Evolutionary conservation across 345 rosid species (phyloP).

Genomic region (Excoecaria cochinchinensis): DNA sequence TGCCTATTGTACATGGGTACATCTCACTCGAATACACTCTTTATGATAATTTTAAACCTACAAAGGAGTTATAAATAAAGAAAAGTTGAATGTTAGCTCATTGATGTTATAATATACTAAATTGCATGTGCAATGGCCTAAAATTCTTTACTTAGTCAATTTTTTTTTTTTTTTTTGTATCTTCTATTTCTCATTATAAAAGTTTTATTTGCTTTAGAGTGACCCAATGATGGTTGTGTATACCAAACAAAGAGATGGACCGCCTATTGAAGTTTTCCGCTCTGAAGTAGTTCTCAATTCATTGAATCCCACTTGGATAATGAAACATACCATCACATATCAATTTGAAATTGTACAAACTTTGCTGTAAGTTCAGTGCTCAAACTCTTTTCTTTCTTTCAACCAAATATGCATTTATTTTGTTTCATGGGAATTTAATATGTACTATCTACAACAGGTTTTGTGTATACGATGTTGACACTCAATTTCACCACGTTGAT

Average conservation of each 20-base stretch:
- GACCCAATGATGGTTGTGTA: slow-evolving; percentile 84
- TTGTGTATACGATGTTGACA: slow-evolving; percentile 73
- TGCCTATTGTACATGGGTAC: not conserved
- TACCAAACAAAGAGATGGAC: slow-evolving; percentile 66
- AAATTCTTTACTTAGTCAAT: slow-evolving; percentile 1
- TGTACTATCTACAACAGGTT: slow-evolving; percentile 45
- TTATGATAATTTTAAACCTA: not conserved
- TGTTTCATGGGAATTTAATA: slow-evolving; percentile 22
- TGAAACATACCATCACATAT: slow-evolving; percentile 43
- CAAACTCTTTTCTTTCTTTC: not conserved
- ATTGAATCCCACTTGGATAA: slow-evolving; percentile 75
- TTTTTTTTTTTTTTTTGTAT: not conserved
- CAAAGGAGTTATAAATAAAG: not conserved
- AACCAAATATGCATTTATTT: slow-evolving; percentile 14
- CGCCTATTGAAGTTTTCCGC: slow-evolving; percentile 56
- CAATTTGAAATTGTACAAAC: slow-evolving; percentile 81
- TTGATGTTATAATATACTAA: not conserved
- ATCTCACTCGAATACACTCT: too few relatives aligned
- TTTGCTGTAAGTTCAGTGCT: slow-evolving; percentile 58
- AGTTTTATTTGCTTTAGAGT: slow-evolving; percentile 56
- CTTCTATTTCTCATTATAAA: not conserved
- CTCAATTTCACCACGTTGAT: slow-evolving; percentile 64
- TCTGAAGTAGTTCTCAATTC: slow-evolving; percentile 85
- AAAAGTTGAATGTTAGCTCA: not conserved
- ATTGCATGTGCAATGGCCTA: not conserved